Percentiles rank a stretch among this genome's conserved stretches.
Evolutionary conservation across 257 asterid genomes (phyloP).

Genomic region (Ballota nigra): DNA sequence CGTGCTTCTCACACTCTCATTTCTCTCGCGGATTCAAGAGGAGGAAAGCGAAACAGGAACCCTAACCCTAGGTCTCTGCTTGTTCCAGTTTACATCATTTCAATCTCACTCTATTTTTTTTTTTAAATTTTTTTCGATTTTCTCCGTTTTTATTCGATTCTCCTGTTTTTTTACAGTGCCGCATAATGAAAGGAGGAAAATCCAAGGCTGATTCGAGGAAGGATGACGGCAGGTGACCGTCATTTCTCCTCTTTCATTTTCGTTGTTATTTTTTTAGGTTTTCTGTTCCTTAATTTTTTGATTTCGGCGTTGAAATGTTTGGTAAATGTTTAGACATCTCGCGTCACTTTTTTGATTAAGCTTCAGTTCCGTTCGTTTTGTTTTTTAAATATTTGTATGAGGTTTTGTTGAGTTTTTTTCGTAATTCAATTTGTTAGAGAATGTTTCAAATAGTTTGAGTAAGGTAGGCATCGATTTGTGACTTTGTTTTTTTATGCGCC

Average conservation of each 20-base stretch:
- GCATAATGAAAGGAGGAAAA: slow-evolving; percentile 63
- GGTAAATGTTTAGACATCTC: not conserved
- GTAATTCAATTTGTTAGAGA: not conserved
- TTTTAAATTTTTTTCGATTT: not conserved
- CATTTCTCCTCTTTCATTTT: not conserved
- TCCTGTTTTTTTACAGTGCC: slow-evolving; percentile 15
- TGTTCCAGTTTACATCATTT: not conserved
- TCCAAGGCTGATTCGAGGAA: slow-evolving; percentile 54
- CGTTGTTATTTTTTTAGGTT: not conserved
- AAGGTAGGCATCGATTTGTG: not conserved
- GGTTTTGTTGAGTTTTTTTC: not conserved
- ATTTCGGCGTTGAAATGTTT: not conserved
- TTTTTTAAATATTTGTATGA: not conserved
- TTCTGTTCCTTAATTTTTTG: not conserved
- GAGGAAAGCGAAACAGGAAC: not conserved
- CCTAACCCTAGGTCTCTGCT: slow-evolving; percentile 32
- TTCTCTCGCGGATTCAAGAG: not conserved
- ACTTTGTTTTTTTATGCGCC: not conserved
- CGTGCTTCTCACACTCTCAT: slow-evolving; percentile 11
- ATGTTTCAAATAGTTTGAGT: not conserved
- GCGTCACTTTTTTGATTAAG: not conserved
- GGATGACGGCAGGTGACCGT: slow-evolving; percentile 46
- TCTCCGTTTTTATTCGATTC: not conserved
- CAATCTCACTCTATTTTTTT: not conserved
- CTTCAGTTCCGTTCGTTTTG: not conserved